These are phyloP conservation scores for Citrus unshiu DNA, from an alignment of 345 rosid species.

Conservation along the genomic window DNA sequence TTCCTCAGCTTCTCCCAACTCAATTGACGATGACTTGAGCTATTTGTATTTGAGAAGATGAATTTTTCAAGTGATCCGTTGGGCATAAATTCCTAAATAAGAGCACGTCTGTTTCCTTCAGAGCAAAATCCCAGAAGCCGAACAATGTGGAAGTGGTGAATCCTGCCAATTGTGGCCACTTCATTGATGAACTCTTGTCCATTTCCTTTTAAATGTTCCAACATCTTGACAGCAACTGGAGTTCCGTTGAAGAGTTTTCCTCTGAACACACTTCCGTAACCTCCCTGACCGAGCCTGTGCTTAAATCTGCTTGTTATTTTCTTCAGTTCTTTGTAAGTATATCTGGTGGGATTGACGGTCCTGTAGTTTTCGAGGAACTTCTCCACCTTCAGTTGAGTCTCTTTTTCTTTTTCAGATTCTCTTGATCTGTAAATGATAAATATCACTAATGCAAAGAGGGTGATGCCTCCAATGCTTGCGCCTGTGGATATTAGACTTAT, in stretches of 20 bases:
- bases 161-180: not conserved
- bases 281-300: slow-evolving; percentile 10
- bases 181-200: not conserved
- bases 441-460: no score
- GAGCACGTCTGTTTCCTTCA: not conserved
- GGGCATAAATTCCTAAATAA: not conserved
- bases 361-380: no score
- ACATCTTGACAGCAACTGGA: not conserved
- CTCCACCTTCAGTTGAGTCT: no score
- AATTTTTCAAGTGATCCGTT: not conserved
- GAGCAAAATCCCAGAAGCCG: not conserved
- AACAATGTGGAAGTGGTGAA: not conserved
- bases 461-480: no score
- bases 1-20: not conserved
- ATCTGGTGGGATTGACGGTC: no score
- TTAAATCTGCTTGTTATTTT: not conserved
- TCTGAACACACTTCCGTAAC: slow-evolving; percentile 6
- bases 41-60: not conserved
- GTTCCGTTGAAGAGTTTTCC: not conserved
- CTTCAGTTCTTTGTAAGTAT: not conserved
- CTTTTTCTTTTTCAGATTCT: no score
- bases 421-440: no score
- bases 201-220: not conserved
- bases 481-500: no score
- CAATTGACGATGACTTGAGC: not conserved